These are phyloP conservation scores for Ophiocordyceps australis DNA, from an alignment of 2,329 filamentous ascomycete genomes.

Conservation along the genomic window DNA sequence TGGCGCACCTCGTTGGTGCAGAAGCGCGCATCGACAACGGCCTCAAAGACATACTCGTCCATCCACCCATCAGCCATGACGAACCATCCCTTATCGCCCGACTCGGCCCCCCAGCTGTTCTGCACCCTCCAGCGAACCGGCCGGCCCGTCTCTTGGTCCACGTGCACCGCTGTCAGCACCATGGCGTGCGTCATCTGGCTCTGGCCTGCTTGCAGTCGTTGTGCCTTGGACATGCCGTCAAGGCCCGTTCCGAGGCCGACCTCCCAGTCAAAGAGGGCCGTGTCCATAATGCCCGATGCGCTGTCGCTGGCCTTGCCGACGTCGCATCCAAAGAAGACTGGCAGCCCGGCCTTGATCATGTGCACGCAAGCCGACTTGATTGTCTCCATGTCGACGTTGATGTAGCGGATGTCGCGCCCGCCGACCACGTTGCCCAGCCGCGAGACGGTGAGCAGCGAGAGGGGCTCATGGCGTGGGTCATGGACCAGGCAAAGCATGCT, in stretches of 20 bases:
- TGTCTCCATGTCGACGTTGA: conserved; percentile 58
- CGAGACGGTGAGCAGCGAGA: conserved; percentile 56
- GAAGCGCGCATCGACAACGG: conserved; percentile 59
- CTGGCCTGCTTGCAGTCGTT: conserved; percentile 56
- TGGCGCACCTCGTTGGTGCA: conserved; percentile 47
- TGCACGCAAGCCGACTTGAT: conserved; percentile 58
- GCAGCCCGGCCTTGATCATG: conserved; percentile 62
- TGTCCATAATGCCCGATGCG: conserved; percentile 60
- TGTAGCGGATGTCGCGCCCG: conserved; percentile 57
- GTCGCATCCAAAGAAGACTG: conserved; percentile 79
- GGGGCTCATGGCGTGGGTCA: conserved; percentile 63
- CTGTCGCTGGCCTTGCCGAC: conserved; percentile 67
- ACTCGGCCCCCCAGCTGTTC: conserved; percentile 61
- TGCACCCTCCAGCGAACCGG: conserved; percentile 69
- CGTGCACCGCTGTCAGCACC: conserved; percentile 74
- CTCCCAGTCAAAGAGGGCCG: conserved; percentile 57
- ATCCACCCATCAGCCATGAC: conserved; percentile 75
- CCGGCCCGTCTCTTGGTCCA: conserved; percentile 43
- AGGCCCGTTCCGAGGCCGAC: conserved; percentile 67
- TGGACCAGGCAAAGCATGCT: conserved; percentile 68
- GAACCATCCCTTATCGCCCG: conserved; percentile 68
- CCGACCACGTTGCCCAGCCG: conserved; percentile 69
- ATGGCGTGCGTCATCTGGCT: conserved; percentile 83
- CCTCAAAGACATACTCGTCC: conserved; percentile 72
- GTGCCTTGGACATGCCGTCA: conserved; percentile 57